phyloP scores from a whole-genome alignment of 2,329 filamentous ascomycete species.

The Ophiostoma pallidulum region DNA sequence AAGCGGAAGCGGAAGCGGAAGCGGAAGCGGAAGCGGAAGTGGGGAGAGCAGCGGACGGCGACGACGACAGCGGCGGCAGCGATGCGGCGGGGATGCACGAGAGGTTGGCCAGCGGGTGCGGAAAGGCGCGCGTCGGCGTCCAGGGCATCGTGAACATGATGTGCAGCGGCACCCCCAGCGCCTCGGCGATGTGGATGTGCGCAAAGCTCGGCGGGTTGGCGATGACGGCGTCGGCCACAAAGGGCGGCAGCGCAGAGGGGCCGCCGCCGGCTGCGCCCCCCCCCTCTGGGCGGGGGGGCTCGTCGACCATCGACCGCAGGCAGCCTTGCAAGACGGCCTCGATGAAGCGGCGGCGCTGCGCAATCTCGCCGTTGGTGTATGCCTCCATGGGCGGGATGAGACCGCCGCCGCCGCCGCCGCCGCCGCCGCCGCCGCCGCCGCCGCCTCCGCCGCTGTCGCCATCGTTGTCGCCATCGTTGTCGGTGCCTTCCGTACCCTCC shows the following conservation, averaged over 20 bases:
- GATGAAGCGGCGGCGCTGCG: conserved; percentile 63
- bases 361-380: conserved; percentile 66
- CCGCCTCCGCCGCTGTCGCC: background rate
- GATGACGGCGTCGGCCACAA: conserved; percentile 58
- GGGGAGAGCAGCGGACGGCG: background rate
- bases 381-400: conserved; percentile 76
- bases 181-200: conserved; percentile 56
- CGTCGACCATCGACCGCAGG: conserved; percentile 52
- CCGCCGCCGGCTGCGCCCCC: no score
- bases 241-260: conserved; percentile 23
- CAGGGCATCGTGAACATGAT: conserved; percentile 59
- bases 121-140: conserved; percentile 58
- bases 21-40: background rate
- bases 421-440: no score
- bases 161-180: conserved; percentile 54
- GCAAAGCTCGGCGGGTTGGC: conserved; percentile 59
- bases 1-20: conserved; percentile 19
- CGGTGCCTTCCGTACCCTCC: no score
- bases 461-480: background rate
- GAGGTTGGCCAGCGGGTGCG: conserved; percentile 68
- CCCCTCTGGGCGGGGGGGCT: no score
- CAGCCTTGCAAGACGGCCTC: conserved; percentile 73
- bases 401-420: conserved; percentile 37
- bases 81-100: conserved; percentile 38
- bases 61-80: background rate